Percentiles rank a stretch among this genome's conserved stretches.
These are phyloP conservation scores for Carallia pectinifolia DNA, from an alignment of 345 rosid species.

Conservation along the genomic window DNA sequence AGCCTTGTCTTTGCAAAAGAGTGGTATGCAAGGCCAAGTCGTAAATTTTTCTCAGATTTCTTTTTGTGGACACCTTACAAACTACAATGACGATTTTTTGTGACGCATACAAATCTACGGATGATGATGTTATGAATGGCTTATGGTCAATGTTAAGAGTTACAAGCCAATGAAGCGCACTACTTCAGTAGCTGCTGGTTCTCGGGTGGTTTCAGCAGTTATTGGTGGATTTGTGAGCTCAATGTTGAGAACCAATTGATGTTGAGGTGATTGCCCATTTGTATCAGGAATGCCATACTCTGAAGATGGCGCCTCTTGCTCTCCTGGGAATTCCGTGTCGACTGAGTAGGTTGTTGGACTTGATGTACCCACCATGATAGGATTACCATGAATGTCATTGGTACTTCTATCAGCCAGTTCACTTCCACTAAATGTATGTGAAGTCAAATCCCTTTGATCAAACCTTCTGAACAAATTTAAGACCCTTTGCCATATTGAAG, in stretches of 20 bases:
- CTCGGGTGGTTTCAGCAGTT: not conserved
- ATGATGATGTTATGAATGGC: no score
- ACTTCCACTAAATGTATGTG: slow-evolving; percentile 3
- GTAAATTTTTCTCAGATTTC: no score
- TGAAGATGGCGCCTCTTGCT: not conserved
- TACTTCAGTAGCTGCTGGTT: not conserved
- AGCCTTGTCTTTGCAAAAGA: no score
- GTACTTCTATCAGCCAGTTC: no score
- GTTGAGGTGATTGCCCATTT: not conserved
- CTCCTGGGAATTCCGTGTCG: not conserved
- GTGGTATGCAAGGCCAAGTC: no score
- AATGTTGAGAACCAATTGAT: not conserved
- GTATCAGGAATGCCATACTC: not conserved
- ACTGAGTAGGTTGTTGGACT: slow-evolving; percentile 7
- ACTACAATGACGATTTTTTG: no score
- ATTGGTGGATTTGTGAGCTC: not conserved
- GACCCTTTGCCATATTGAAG: slow-evolving; percentile 10
- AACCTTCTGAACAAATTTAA: slow-evolving; percentile 7
- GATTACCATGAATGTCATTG: not conserved
- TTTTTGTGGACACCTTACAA: no score
- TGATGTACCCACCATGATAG: not conserved
- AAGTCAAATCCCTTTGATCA: slow-evolving; percentile 18
- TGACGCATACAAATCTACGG: no score
- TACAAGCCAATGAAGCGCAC: no score
- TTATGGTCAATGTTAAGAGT: no score